Base-by-base conservation (phyloP, 2,329 filamentous ascomycete genomes). In the Fusarium heterosporum region DNA sequence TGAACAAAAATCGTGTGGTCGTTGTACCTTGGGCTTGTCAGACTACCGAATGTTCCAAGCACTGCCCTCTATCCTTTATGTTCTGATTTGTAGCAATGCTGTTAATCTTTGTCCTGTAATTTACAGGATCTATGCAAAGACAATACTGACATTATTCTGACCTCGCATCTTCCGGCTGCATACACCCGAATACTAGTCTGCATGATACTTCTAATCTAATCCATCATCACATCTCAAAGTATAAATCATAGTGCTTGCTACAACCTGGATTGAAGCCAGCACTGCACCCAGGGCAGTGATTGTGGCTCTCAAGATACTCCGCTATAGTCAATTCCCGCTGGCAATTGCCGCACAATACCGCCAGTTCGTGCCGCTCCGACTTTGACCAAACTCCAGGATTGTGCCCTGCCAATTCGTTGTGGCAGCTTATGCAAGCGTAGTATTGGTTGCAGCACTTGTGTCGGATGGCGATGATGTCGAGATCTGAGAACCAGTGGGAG, bases 361-460 rank as follows among this genome's bases (percentile, higher is more conserved):
- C 60, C 16, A 50, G n/a, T 45, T 46, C 43, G 12, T 63, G 45
- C 8, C 45, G 59, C 11, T 64, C 45, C 8, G 52, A 41, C 12
- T 40, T 42, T 10, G 32, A 29, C 60, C 60, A 63, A 19, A 57
- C 12, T 16, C 47, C 19, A 6, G 32, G 26, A n/a, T 17, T 0
- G 40, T 63, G 60, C 6, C 29, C 60, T 11, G 59, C 45, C 9
- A 64, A 13, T 2, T 63, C 40, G 14, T 64, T 34, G 26, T 63
- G 60, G 3, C 60, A 63, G 9, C 59, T 63, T 40, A 63, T 63
- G 8, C 60, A 63, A 13, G 59, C 59, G 30, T 63, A 63, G 16
- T 64, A 63, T 14, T 64, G 10, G 25, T 3, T 28, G 29, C 60
- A 63, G 4, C 60, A 63, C 41, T 46, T 63, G 11, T 64, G 60